phyloP scores from a whole-genome alignment of 306 rosid genomes.

The peach (Prunus persica) region Prunus_persica_NCBIv2 NC_034016.1:18135501-18136000 shows the following conservation, averaged over 20 bases:
- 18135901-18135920: constrained; percentile 72
- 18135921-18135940: constrained; percentile 21
- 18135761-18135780: constrained; percentile 78
- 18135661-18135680: constrained; percentile 65
- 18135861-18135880: constrained; percentile 34
- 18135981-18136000: constrained; percentile 28
- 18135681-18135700: constrained; percentile 58
- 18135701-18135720: constrained; percentile 67
- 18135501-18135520: not conserved
- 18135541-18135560: constrained; percentile 18
- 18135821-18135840: constrained; percentile 67
- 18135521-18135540: not conserved
- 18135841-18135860: constrained; percentile 65
- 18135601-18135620: constrained; percentile 71
- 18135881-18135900: constrained; percentile 60
- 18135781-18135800: constrained; percentile 80
- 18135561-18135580: constrained; percentile 29
- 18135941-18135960: constrained; percentile 30
- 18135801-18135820: constrained; percentile 55
- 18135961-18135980: constrained; percentile 53
- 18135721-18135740: constrained; percentile 86
- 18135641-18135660: constrained; percentile 62
- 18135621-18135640: constrained; percentile 42
- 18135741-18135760: constrained; percentile 59
- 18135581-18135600: constrained; percentile 34